These are phyloP conservation scores for Arxiozyma slooffiae DNA, from an alignment of 1,139 yeast genomes.

Conservation along the genomic window DNA sequence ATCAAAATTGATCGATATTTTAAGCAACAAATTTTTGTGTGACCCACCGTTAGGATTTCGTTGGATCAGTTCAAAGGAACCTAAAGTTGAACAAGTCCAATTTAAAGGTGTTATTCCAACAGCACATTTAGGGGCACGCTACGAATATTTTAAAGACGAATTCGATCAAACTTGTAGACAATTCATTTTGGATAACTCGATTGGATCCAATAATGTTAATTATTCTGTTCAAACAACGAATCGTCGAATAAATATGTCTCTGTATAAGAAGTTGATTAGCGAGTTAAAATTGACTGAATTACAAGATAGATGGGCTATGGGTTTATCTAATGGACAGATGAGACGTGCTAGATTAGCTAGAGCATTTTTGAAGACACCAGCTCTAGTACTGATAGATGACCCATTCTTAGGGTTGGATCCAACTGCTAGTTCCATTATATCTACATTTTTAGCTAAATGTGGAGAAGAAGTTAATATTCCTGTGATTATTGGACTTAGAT, in stretches of 20 bases:
- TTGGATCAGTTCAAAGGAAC: constrained; percentile 11
- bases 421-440: constrained; percentile 49
- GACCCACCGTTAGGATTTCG: constrained; percentile 22
- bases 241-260: constrained; percentile 27
- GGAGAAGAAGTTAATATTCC: constrained; percentile 22
- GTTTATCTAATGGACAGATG: constrained; percentile 87
- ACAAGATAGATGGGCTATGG: constrained; percentile 67
- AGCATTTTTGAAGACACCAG: constrained; percentile 57
- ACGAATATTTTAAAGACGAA: constrained; percentile 75
- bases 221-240: constrained; percentile 23
- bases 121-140: constrained; percentile 79
- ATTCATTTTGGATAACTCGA: constrained; percentile 40
- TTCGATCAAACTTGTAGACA: constrained; percentile 66
- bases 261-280: constrained; percentile 39
- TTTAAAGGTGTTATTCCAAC: constrained; percentile 59
- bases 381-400: constrained; percentile 67
- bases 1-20: constrained; percentile 20
- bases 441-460: constrained; percentile 36
- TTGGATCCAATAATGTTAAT: constrained; percentile 23
- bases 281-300: constrained; percentile 48
- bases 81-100: constrained; percentile 37
- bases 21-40: constrained; percentile 22
- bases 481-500: constrained; percentile 60
- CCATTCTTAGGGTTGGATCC: constrained; percentile 91
- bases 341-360: constrained; percentile 81